These are phyloP conservation scores for Akanthomyces dipterigenus DNA, from an alignment of 2,329 filamentous ascomycete genomes.

Conservation along the genomic window DNA sequence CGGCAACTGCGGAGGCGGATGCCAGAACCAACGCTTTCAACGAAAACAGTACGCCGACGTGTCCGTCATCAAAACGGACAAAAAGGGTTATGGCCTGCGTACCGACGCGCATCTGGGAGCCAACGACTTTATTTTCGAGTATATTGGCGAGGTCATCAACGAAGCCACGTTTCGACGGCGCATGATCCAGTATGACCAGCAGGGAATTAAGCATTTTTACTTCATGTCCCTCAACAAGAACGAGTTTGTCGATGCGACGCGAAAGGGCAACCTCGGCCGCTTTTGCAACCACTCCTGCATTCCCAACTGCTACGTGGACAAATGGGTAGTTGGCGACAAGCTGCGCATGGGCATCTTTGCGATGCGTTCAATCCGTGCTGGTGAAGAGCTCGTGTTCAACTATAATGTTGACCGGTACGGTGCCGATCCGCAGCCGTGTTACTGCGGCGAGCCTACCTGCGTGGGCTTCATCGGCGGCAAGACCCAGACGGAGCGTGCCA, in stretches of 20 bases:
- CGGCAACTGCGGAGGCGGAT: slow-evolving; percentile 75
- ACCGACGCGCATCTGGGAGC: slow-evolving; percentile 69
- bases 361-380: slow-evolving; percentile 72
- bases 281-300: slow-evolving; percentile 99
- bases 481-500: slow-evolving; percentile 92
- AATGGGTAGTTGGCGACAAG: slow-evolving; percentile 97
- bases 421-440: slow-evolving; percentile 92
- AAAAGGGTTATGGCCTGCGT: slow-evolving; percentile 92
- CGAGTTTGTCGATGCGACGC: slow-evolving; percentile 96
- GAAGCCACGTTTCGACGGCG: slow-evolving; percentile 82
- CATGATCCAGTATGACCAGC: slow-evolving; percentile 88
- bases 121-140: slow-evolving; percentile 94
- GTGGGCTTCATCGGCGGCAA: slow-evolving; percentile 95
- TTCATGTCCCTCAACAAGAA: slow-evolving; percentile 98
- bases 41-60: slow-evolving; percentile 84
- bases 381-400: slow-evolving; percentile 96
- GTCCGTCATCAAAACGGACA: slow-evolving; percentile 93
- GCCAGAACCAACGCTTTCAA: slow-evolving; percentile 93
- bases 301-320: slow-evolving; percentile 98
- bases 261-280: slow-evolving; percentile 88
- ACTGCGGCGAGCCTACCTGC: slow-evolving; percentile 91
- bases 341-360: slow-evolving; percentile 98
- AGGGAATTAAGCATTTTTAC: slow-evolving; percentile 98
- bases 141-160: slow-evolving; percentile 96
- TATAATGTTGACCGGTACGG: slow-evolving; percentile 99